Base-by-base conservation (phyloP, 805 yeast genomes). In the Spathaspora gorwiae region DNA sequence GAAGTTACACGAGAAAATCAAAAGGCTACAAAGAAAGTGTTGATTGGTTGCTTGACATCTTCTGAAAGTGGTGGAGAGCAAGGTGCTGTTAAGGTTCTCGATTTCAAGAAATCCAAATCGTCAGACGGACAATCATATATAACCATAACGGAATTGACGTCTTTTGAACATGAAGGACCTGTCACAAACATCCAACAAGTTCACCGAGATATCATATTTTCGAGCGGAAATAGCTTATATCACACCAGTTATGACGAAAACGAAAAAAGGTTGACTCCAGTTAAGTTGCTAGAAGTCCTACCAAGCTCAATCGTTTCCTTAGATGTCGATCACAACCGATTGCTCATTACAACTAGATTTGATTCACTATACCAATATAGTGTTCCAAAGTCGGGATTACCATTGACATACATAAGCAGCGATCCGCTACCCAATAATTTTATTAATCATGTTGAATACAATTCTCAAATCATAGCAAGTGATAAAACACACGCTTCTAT, bases 51-150 rank as follows among this genome's bases (percentile, higher is more conserved):
- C 6, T 43, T 37, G 19, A 42, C 31, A 26, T 44, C 49, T 1
- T 54, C 51, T 8, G 39, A 50, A 2, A 50, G 50, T 7, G 43
- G 26, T 14, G 50, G 42, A 0, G 42, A 32, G 2, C 38, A 37
- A 6, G 75, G 76, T 1, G 45, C 61, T 1, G 59, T 71, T 41
- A 70, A 66, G 43, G 63, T 71, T 12, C 45, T 71, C 13, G 74
- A 71, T 45, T 46, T 70, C 6, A 34, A 50, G 7, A 62, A 59
- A 42, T 14, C 45, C 2, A 48, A 47, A 27, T 19, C 48, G 10
- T 46, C 49, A 3, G 55, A 55, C 4, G 54, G 35, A 26, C 14
- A 13, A 15, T 29, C 39, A 27, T 15, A 11, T 14, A 14, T 47
- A 9, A n/a, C 50, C 15, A 61, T 65, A 5, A 49, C 58, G 6